Percentiles rank a stretch among this genome's conserved stretches.
phyloP scores from a whole-genome alignment of 2,329 filamentous ascomycete genomes.

The Aureobasidium sp. region DNA sequence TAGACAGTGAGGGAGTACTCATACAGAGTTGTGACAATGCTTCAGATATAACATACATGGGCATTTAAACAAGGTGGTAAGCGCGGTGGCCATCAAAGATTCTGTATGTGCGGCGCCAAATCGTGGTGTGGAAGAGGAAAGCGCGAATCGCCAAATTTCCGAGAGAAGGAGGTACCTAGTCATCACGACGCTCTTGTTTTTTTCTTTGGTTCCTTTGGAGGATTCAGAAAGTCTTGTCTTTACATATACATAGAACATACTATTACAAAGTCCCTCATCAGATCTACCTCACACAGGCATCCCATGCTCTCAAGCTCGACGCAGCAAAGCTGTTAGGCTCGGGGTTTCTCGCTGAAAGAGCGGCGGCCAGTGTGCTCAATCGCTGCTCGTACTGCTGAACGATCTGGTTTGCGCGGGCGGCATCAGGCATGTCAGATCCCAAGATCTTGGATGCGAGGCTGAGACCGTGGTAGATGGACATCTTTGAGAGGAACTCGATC shows the following conservation, averaged over 20 bases:
- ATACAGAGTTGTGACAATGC: neutral
- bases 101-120: neutral
- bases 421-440: conserved; percentile 27
- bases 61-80: neutral
- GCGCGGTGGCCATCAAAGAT: neutral
- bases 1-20: neutral
- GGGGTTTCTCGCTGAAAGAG: neutral
- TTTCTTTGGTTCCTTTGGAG: too few species aligned
- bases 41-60: neutral
- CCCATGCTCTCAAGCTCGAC: neutral
- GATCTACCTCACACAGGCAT: conserved; percentile 3
- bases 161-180: neutral
- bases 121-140: neutral
- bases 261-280: neutral
- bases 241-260: neutral
- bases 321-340: neutral
- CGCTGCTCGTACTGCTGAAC: conserved; percentile 7
- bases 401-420: conserved; percentile 9
- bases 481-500: conserved; percentile 26
- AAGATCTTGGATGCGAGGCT: conserved; percentile 36
- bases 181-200: too few species aligned
- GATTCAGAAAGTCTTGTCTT: neutral
- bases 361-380: neutral
- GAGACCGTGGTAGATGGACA: conserved; percentile 40
- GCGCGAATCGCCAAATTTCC: neutral